These are phyloP conservation scores for Heterobasidion annosum DNA, from an alignment of 1,284 basidiomycete genomes.

Conservation along the genomic window DNA sequence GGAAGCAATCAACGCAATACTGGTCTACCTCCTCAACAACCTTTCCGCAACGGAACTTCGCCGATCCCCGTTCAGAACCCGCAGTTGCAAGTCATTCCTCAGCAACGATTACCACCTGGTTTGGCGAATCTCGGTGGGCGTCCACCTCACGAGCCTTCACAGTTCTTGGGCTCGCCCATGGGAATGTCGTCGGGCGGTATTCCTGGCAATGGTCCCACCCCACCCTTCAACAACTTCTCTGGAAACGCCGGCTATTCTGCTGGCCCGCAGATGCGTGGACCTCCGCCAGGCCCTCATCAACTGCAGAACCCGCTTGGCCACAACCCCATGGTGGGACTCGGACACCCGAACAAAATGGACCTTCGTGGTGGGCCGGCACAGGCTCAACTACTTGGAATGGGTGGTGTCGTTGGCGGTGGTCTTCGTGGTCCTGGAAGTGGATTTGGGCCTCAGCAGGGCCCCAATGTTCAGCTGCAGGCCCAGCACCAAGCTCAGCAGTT, in stretches of 20 bases:
- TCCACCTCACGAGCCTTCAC: constrained; percentile 68
- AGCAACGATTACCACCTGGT: constrained; percentile 67
- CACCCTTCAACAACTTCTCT: constrained; percentile 45
- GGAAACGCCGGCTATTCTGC: constrained; percentile 36
- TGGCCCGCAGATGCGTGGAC: constrained; percentile 41
- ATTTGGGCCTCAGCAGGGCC: constrained; percentile 43
- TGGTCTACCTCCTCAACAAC: constrained; percentile 51
- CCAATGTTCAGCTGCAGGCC: constrained; percentile 28
- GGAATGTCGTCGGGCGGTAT: constrained; percentile 35
- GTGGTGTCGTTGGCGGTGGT: constrained; percentile 11
- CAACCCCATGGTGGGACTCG: constrained; percentile 35
- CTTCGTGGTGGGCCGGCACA: constrained; percentile 47
- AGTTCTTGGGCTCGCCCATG: constrained; percentile 46
- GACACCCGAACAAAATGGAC: constrained; percentile 46
- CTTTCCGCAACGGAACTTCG: constrained; percentile 63
- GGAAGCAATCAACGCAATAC: constrained; percentile 34
- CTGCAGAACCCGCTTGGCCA: constrained; percentile 32
- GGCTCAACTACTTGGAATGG: constrained; percentile 38
- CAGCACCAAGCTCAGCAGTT: constrained; percentile 36
- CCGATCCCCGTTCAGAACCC: constrained; percentile 43
- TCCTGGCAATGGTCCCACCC: constrained; percentile 36
- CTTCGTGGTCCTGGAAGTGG: constrained; percentile 30
- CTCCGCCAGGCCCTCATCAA: constrained; percentile 39
- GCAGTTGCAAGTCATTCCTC: constrained; percentile 27
- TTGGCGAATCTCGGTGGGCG: constrained; percentile 74